Evolutionary conservation across 1,284 basidiomycete genomes (phyloP).

Genomic region (Sphaerobolus stellatus): DNA sequence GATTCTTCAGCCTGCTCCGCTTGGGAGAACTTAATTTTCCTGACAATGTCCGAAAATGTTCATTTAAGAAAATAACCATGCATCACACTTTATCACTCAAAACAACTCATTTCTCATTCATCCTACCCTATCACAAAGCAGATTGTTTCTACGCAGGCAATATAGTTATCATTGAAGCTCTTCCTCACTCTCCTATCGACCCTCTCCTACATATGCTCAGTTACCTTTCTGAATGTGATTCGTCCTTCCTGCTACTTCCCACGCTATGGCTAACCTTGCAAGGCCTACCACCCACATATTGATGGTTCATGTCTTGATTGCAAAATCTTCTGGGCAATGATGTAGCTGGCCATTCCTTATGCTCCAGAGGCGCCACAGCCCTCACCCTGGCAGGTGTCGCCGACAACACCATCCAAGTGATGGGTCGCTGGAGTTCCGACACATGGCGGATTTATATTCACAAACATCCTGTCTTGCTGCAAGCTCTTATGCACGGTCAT

Average conservation of each 20-base stretch:
- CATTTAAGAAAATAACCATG: slow-evolving; percentile 23
- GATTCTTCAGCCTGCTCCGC: slow-evolving; percentile 32
- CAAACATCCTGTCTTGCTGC: too few species aligned
- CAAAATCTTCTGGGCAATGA: slow-evolving; percentile 11
- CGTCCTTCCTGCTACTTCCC: slow-evolving; percentile 18
- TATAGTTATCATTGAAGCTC: slow-evolving; percentile 14
- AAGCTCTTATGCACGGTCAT: neutral
- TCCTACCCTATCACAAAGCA: slow-evolving; percentile 35
- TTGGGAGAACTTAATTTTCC: slow-evolving; percentile 31
- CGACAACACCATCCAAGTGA: slow-evolving; percentile 33
- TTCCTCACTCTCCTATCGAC: neutral
- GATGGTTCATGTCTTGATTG: slow-evolving; percentile 24
- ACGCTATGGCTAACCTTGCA: slow-evolving; percentile 23
- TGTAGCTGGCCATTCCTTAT: slow-evolving; percentile 35
- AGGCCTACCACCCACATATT: slow-evolving; percentile 25
- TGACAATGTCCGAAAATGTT: slow-evolving; percentile 17
- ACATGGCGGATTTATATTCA: slow-evolving; percentile 36
- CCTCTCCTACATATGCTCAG: neutral
- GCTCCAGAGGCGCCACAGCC: slow-evolving; percentile 38
- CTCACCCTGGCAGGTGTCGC: slow-evolving; percentile 32
- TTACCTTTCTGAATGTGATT: slow-evolving; percentile 20
- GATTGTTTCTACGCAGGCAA: slow-evolving; percentile 34
- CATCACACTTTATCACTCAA: too few species aligned
- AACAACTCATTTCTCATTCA: slow-evolving; percentile 14
- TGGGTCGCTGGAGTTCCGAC: slow-evolving; percentile 37